Conservation (phyloP, 306 rosid genomes). For the Castanospermum australe region DNA sequence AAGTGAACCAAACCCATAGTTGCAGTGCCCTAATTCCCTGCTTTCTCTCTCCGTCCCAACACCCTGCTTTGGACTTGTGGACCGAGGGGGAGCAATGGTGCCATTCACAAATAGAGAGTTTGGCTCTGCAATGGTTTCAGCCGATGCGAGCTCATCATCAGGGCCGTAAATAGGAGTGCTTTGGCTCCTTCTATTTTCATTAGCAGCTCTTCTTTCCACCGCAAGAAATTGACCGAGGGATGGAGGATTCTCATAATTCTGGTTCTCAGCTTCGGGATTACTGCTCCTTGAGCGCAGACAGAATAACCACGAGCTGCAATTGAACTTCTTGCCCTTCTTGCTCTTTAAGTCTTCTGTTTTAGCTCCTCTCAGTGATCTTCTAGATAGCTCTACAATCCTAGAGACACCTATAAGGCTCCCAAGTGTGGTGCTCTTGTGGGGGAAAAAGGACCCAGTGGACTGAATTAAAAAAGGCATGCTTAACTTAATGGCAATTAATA, state of each 20-base stretch:
- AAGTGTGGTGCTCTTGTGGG: slow-evolving; percentile 68
- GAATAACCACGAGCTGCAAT: slow-evolving; percentile 7
- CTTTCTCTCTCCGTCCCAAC: neutral
- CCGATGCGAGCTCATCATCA: slow-evolving; percentile 22
- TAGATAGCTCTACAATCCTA: slow-evolving; percentile 57
- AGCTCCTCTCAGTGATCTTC: slow-evolving; percentile 60
- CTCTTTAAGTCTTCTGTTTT: slow-evolving; percentile 39
- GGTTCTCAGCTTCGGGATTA: neutral
- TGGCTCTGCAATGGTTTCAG: neutral
- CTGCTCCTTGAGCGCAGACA: slow-evolving; percentile 7
- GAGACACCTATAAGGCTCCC: slow-evolving; percentile 77
- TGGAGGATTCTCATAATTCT: neutral
- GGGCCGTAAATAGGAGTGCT: neutral
- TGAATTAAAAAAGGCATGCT: slow-evolving; percentile 20
- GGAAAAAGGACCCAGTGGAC: slow-evolving; percentile 81
- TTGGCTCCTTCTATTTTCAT: slow-evolving; percentile 24
- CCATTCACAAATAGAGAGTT: slow-evolving; percentile 30
- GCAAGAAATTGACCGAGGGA: slow-evolving; percentile 38
- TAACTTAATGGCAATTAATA: neutral
- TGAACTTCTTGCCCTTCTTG: slow-evolving; percentile 33
- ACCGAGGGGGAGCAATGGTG: slow-evolving; percentile 25
- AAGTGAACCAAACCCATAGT: slow-evolving; percentile 11
- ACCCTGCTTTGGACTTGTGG: neutral
- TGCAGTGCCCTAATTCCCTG: neutral
- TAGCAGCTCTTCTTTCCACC: slow-evolving; percentile 24